Conservation (phyloP, 495 filamentous ascomycete genomes). For the Thermothielavioides terrestris region DNA sequence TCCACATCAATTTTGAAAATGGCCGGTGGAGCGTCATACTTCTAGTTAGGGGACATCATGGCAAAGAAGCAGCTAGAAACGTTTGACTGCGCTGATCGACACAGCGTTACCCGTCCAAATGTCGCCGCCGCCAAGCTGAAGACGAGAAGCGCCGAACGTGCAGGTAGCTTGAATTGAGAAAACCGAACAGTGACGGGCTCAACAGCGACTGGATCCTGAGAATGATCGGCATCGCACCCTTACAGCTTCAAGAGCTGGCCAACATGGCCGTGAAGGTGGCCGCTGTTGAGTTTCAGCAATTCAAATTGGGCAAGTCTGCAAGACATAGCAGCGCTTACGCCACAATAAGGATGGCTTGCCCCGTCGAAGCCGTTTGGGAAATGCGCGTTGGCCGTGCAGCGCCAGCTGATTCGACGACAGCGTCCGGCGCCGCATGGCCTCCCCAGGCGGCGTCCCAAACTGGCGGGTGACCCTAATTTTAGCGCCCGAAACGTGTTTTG, state of each 20-base stretch:
- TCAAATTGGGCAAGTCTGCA: neutral
- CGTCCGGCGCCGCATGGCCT: conserved; percentile 7
- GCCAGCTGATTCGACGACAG: conserved; percentile 3
- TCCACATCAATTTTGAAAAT: too few species aligned
- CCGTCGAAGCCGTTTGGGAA: neutral
- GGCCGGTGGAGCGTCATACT: too few species aligned
- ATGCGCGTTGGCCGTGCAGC: neutral
- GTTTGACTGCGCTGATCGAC: too few species aligned
- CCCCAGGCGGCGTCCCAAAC: neutral
- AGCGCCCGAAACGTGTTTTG: conserved; percentile 11
- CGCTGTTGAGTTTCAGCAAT: neutral
- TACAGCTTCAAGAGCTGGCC: neutral
- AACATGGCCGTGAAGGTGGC: neutral
- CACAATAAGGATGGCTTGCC: neutral
- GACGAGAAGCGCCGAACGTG: too few species aligned
- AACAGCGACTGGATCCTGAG: too few species aligned
- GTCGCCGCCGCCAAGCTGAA: too few species aligned
- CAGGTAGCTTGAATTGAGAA: too few species aligned
- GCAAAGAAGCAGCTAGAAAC: too few species aligned
- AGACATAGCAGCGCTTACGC: neutral
- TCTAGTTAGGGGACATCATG: too few species aligned
- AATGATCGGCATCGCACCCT: neutral
- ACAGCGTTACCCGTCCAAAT: too few species aligned
- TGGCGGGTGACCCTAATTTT: conserved; percentile 13
- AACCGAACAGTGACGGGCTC: too few species aligned